Evolutionary conservation across 2,329 filamentous ascomycete species (phyloP).

Genomic region (Cladophialophora psammophila): DNA sequence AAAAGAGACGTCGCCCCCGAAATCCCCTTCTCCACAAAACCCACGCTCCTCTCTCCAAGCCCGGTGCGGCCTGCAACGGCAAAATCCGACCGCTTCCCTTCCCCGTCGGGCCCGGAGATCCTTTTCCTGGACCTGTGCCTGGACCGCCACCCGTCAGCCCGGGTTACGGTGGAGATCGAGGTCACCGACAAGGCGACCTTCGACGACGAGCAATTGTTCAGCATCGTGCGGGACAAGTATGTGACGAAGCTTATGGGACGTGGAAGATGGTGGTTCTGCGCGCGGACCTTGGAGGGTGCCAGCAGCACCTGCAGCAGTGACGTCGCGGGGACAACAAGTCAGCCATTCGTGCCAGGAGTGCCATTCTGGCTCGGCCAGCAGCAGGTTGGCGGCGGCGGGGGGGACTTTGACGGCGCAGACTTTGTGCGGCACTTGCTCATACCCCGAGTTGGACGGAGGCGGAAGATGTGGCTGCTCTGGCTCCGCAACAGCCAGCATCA

Average conservation of each 20-base stretch:
- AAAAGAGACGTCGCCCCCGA: conserved; percentile 20
- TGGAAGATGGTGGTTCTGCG: conserved; percentile 28
- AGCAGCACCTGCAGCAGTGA: conserved; percentile 16
- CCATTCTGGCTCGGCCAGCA: conserved; percentile 12
- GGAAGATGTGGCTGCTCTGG: conserved; percentile 41
- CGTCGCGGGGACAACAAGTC: too few relatives aligned
- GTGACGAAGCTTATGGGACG: conserved; percentile 34
- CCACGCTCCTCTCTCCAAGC: neutral
- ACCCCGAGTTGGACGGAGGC: conserved; percentile 34
- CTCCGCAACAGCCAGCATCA: conserved; percentile 35
- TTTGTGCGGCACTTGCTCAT: conserved; percentile 35
- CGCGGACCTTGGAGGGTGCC: conserved; percentile 34
- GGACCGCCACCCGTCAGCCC: conserved; percentile 30
- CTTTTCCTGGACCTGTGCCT: conserved; percentile 39
- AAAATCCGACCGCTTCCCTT: conserved; percentile 38
- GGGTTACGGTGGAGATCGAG: conserved; percentile 34
- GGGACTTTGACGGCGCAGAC: conserved; percentile 32
- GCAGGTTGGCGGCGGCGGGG: neutral
- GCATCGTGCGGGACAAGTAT: conserved; percentile 35
- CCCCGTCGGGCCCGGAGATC: conserved; percentile 35
- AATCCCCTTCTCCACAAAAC: conserved; percentile 29
- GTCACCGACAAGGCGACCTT: conserved; percentile 36
- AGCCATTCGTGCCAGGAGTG: neutral
- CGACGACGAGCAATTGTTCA: conserved; percentile 41
- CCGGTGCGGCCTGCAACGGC: conserved; percentile 8